These are phyloP conservation scores for Knoxdaviesia capensis DNA, from an alignment of 2,329 filamentous ascomycete species.

Conservation along the genomic window DNA sequence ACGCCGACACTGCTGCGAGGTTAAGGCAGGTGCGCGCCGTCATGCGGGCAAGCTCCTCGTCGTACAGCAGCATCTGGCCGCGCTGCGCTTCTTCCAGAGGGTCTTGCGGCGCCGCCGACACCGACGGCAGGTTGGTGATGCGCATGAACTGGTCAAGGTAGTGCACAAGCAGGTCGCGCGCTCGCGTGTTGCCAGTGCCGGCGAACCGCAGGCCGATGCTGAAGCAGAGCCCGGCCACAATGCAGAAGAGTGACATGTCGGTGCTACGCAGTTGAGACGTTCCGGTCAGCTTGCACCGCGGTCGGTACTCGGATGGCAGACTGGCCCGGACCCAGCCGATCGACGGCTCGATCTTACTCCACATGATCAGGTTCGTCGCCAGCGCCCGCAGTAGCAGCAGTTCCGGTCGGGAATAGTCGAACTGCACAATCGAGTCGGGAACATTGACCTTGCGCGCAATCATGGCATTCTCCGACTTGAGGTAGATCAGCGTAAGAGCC, in stretches of 20 bases:
- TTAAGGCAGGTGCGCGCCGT: slow-evolving; percentile 86
- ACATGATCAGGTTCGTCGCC: slow-evolving; percentile 80
- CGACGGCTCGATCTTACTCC: slow-evolving; percentile 60
- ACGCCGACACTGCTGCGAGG: slow-evolving; percentile 58
- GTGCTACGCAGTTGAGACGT: slow-evolving; percentile 50
- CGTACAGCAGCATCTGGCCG: slow-evolving; percentile 34
- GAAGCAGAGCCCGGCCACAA: slow-evolving; percentile 75
- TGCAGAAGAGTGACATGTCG: slow-evolving; percentile 84
- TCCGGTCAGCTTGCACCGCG: slow-evolving; percentile 35
- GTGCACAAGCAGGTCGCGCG: slow-evolving; percentile 62
- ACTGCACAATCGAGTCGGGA: slow-evolving; percentile 74
- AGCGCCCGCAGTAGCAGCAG: slow-evolving; percentile 78
- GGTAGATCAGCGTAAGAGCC: slow-evolving; percentile 78
- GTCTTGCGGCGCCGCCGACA: slow-evolving; percentile 6
- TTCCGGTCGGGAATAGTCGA: slow-evolving; percentile 89
- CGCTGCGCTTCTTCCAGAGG: slow-evolving; percentile 8
- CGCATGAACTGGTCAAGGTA: slow-evolving; percentile 78
- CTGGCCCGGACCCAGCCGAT: slow-evolving; percentile 57
- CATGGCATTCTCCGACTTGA: slow-evolving; percentile 82
- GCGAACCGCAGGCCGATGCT: slow-evolving; percentile 54
- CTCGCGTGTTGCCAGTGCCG: slow-evolving; percentile 47
- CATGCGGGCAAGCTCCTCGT: slow-evolving; percentile 63
- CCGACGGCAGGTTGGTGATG: slow-evolving; percentile 39
- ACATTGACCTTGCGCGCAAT: slow-evolving; percentile 86
- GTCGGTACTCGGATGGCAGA: slow-evolving; percentile 49